phyloP scores from a whole-genome alignment of 78 protist species.

The Corallochytrium limacisporum region DNA sequence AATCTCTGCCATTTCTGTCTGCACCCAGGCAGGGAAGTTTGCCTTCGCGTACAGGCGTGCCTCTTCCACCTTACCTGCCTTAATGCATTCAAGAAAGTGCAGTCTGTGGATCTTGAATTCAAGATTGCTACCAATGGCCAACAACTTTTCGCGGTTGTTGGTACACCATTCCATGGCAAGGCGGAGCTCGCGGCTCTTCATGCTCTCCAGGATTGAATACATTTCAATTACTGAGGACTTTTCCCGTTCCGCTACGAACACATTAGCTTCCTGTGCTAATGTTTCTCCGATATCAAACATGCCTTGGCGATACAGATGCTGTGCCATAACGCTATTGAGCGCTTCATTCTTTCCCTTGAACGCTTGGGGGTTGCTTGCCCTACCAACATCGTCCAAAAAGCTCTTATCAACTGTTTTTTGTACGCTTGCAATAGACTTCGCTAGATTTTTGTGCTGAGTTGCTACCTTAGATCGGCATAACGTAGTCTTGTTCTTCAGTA shows the following conservation, averaged over 20 bases:
- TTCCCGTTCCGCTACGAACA: not conserved
- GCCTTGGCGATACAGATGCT: constrained; percentile 50
- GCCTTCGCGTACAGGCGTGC: constrained; percentile 31
- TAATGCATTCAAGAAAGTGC: constrained; percentile 1
- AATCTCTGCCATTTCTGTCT: constrained; percentile 22
- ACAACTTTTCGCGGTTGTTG: not conserved
- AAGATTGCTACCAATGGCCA: constrained; percentile 14
- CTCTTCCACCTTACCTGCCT: not conserved
- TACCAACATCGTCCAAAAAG: not conserved
- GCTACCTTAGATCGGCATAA: too few species aligned
- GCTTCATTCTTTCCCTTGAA: not conserved
- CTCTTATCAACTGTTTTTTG: too few species aligned
- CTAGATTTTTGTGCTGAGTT: too few species aligned
- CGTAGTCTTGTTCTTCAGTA: too few species aligned
- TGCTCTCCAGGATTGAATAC: not conserved
- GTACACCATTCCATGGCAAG: constrained; percentile 1
- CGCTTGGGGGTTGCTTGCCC: not conserved
- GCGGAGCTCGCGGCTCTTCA: not conserved
- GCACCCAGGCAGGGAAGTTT: constrained; percentile 7
- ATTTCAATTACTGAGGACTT: not conserved
- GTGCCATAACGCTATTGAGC: constrained; percentile 26
- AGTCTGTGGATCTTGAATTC: constrained; percentile 38
- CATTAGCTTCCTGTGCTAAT: not conserved
- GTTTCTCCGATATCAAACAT: constrained; percentile 24
- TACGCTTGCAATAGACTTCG: too few species aligned